Base-by-base conservation (phyloP, 2,329 filamentous ascomycete species). In the Paramyrothecium sp. region DNA sequence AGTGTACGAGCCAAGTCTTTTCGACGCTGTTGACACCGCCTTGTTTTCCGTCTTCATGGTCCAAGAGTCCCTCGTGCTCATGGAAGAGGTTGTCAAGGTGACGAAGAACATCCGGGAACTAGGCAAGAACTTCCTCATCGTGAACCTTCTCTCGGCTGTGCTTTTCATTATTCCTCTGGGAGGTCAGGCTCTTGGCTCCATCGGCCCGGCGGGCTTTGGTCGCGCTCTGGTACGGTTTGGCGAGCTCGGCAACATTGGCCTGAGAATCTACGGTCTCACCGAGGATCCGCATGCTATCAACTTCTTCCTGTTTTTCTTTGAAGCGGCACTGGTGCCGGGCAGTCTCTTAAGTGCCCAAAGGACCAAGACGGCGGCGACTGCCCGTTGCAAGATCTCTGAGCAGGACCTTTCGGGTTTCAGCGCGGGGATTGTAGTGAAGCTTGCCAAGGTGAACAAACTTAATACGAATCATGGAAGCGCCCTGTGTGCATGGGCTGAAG, bases 11-110 rank as follows among this genome's bases (percentile, higher is more conserved):
- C 38, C 20, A 52, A 26, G 20, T 46, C 34, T 19, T 41, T 16
- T n/a, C n/a, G 55, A 59, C 20, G 46, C 55, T 10, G 22, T 59
- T 21, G 58, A 57, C 22, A 47, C 58, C 8, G 30, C 56, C 23
- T 20, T 54, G 5, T 46, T 59, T 33, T 55, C 58, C 52, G 41
- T 59, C 38, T 53, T 55, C 47, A 59, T 59, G 56, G 49, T 60
- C 11, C 19, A 58, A 54, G 38, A 54, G 20, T 48, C 33, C 2
- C 46, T 60, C 19, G 34, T 51, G 26, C 48, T 50, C 22, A 60
- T 60, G 60, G 54, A 60, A 34, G 49, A 19, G 10, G 58, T 60
- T 16, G 53, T 60, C 46, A 56, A 61, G 33, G 51, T 54, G 49
- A 58, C 47, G 50, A 60, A 58, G 26, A 53, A 60, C 26, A 60